Percentiles rank a stretch among this genome's conserved stretches.
These are phyloP conservation scores for Citeromyces siamensis DNA, from an alignment of 1,139 yeast species.

Conservation along the genomic window DNA sequence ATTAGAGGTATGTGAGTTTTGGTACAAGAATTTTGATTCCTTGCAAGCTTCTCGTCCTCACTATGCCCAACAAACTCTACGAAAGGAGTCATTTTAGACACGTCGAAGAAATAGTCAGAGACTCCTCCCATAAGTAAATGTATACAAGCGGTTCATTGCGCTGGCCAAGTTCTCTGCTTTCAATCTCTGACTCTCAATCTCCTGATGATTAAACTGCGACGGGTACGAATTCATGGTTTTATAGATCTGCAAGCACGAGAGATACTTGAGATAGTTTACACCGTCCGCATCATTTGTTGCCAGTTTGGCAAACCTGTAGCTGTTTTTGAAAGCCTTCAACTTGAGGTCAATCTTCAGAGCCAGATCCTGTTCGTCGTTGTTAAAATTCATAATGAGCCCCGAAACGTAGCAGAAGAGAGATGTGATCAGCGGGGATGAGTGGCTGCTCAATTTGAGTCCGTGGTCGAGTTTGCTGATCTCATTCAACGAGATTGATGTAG, in stretches of 20 bases:
- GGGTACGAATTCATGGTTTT: conserved; percentile 5
- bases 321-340: conserved; percentile 1
- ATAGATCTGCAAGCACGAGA: conserved; percentile 3
- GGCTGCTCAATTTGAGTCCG: conserved; percentile 6
- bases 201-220: conserved; percentile 4
- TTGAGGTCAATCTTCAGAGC: not conserved
- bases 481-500: not conserved
- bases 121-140: too few relatives aligned
- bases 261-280: conserved; percentile 2
- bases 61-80: too few relatives aligned
- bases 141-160: not conserved
- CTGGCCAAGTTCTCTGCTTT: conserved; percentile 4
- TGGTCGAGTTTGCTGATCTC: conserved; percentile 4
- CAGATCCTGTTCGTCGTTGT: conserved; percentile 1
- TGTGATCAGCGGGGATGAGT: conserved; percentile 13
- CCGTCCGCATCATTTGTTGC: not conserved
- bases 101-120: not conserved
- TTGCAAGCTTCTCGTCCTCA: too few relatives aligned
- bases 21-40: too few relatives aligned
- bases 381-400: not conserved
- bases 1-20: too few relatives aligned
- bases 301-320: conserved; percentile 3
- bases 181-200: conserved; percentile 4
- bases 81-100: not conserved
- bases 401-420: conserved; percentile 11